Conservation (phyloP, 1,284 basidiomycete species). For the Fomitopsis betulina region DNA sequence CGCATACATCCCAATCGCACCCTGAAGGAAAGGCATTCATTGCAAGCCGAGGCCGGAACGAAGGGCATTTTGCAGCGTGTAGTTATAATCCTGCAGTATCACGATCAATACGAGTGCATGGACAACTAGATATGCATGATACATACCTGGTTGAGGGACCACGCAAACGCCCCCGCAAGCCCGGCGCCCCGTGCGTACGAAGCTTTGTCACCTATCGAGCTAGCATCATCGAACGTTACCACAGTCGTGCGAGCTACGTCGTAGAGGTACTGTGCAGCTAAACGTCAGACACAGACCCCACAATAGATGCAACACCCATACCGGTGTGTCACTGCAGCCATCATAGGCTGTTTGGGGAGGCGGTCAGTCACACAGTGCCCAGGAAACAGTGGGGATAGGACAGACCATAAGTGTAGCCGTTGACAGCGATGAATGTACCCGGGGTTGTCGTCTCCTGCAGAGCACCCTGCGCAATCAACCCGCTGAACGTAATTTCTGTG, state of each 20-base stretch:
- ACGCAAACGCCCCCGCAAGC: slow-evolving; percentile 58
- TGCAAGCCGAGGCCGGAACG: slow-evolving; percentile 31
- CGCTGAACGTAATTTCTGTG: slow-evolving; percentile 57
- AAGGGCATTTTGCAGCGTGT: slow-evolving; percentile 41
- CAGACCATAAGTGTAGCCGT: slow-evolving; percentile 47
- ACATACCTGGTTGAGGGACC: slow-evolving; percentile 51
- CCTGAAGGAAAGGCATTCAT: too few relatives aligned
- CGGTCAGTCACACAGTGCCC: not conserved
- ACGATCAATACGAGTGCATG: not conserved
- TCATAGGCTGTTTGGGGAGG: slow-evolving; percentile 44
- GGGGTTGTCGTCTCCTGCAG: slow-evolving; percentile 37
- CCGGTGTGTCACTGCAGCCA: slow-evolving; percentile 64
- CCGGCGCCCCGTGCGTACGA: slow-evolving; percentile 55
- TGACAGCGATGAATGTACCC: slow-evolving; percentile 38
- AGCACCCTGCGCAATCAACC: slow-evolving; percentile 54
- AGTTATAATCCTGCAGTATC: slow-evolving; percentile 35
- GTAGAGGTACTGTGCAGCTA: slow-evolving; percentile 35
- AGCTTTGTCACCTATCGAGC: slow-evolving; percentile 62
- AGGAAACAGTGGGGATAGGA: slow-evolving; percentile 7
- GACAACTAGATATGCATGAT: not conserved
- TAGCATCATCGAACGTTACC: slow-evolving; percentile 70
- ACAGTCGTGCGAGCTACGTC: slow-evolving; percentile 44
- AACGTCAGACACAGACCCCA: not conserved
- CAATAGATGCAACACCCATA: not conserved
- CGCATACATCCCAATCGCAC: too few relatives aligned